These are phyloP conservation scores for Aspergillus sojae DNA, from an alignment of 2,329 filamentous ascomycete species.

Conservation along the genomic window DNA sequence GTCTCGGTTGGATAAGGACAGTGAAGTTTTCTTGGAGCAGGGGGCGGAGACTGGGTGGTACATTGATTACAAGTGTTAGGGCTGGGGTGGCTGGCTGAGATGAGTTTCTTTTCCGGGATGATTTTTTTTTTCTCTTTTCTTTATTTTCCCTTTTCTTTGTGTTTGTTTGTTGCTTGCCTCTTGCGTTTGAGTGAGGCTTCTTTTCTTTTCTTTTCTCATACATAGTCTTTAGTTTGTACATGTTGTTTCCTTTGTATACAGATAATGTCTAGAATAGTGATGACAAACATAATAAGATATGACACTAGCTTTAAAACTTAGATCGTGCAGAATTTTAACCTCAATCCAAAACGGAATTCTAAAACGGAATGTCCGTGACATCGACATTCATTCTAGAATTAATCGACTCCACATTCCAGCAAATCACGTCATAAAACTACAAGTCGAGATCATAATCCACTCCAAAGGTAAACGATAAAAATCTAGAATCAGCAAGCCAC, in stretches of 20 bases:
- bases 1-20: background rate
- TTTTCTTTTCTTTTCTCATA: background rate
- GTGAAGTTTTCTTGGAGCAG: conserved; percentile 10
- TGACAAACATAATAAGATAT: background rate
- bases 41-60: conserved; percentile 9
- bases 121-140: background rate
- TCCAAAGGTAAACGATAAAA: no score
- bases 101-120: background rate
- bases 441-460: background rate
- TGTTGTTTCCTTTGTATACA: background rate
- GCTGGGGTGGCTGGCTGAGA: background rate
- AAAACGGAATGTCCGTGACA: background rate
- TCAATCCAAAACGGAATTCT: background rate
- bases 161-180: background rate
- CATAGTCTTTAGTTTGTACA: background rate
- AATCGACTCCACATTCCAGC: background rate
- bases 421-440: background rate
- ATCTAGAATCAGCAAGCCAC: background rate
- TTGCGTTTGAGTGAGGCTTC: background rate
- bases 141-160: background rate
- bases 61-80: conserved; percentile 9
- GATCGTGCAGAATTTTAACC: background rate
- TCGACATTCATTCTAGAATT: background rate
- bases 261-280: background rate
- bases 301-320: background rate